Evolutionary conservation across 345 rosid genomes (phyloP), one percentile per base, ranked within the genome.

Genomic region (Euphorbia lathyris): DNA sequence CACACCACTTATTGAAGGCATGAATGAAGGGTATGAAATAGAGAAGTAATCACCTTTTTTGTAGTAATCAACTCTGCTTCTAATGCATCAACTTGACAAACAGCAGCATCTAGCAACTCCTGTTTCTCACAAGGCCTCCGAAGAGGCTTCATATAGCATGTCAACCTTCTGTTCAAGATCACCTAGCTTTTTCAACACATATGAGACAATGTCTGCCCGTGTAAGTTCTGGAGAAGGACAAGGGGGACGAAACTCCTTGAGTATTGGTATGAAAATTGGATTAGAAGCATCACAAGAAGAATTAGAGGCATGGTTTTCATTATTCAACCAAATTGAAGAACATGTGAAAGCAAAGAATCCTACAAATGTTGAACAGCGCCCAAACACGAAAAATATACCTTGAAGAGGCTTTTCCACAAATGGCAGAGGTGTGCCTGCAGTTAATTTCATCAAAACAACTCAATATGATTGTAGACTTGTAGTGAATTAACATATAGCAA

Each of bases 111-210:
- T 71, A 91, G 82, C 82, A 94, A 74, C 81, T 90, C 93, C 81
- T 89, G 93, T 80, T 94, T 90, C 83, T 90, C 93, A 63, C 42
- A 82, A 36, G 98, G 93, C 97, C 91, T 88, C 72, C 81, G 83
- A 58, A 67, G 68, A 60, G 90, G 82, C 80, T 83, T 94, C 25
- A 82, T 78, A 53, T 86, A 94, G 76, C 68, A 81, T 74, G 60
- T 85, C 87, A 34, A 91, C 80, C 70, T 84, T 89, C 80, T 84
- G 83, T 85, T 91, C 98, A 30, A 94, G 91, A 68, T 84, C 89
- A 71, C 83, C 84, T 43, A 91, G 71, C 79, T 86, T 85, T 51
- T 76, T 84, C 74, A 83, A 76, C 59, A 88, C 86, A 23, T 86
- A 77, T 56, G 90, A 76, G 30, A 79, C 65, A 16, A 86, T 72